Evolutionary conservation across 108 stramenopile species (phyloP).

Genomic region (Fragilaria crotonensis): DNA sequence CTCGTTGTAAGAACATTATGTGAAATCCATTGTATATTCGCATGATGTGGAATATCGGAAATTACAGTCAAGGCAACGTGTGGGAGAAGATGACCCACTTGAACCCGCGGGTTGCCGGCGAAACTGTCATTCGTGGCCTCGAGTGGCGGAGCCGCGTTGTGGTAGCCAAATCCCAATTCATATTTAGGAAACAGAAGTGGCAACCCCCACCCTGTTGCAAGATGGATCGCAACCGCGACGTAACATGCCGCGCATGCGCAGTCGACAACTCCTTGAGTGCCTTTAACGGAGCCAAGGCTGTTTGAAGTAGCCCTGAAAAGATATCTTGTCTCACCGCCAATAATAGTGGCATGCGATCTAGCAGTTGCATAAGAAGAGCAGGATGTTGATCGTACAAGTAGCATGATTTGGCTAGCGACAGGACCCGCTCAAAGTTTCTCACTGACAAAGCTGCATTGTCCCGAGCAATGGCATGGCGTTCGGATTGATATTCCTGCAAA

Average conservation of each 20-base stretch:
- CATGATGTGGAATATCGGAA: slow-evolving; percentile 1
- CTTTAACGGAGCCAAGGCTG: slow-evolving; percentile 55
- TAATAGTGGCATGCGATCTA: slow-evolving; percentile 43
- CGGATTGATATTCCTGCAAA: slow-evolving; percentile 44
- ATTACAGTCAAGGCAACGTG: slow-evolving; percentile 34
- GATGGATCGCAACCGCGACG: slow-evolving; percentile 43
- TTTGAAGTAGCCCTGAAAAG: slow-evolving; percentile 46
- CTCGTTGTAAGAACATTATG: neutral
- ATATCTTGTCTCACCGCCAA: slow-evolving; percentile 28
- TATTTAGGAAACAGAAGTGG: slow-evolving; percentile 79
- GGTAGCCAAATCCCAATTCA: slow-evolving; percentile 74
- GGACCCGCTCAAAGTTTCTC: slow-evolving; percentile 78
- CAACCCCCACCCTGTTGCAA: slow-evolving; percentile 57
- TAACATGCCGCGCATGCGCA: slow-evolving; percentile 31
- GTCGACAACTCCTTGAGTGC: slow-evolving; percentile 32
- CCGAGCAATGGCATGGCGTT: slow-evolving; percentile 72
- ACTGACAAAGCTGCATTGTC: slow-evolving; percentile 84
- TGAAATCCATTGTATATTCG: neutral
- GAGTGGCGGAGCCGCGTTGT: neutral
- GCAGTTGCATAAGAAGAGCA: slow-evolving; percentile 30
- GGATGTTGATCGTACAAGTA: slow-evolving; percentile 75
- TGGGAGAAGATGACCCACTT: slow-evolving; percentile 51
- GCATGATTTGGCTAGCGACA: slow-evolving; percentile 62
- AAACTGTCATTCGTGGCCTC: slow-evolving; percentile 25
- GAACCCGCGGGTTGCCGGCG: slow-evolving; percentile 32